A percentile compares a stretch with the other conserved stretches of the same genome.
Evolutionary conservation across 768 basidiomycete species (phyloP).

Genomic region (Russula compacta): DNA sequence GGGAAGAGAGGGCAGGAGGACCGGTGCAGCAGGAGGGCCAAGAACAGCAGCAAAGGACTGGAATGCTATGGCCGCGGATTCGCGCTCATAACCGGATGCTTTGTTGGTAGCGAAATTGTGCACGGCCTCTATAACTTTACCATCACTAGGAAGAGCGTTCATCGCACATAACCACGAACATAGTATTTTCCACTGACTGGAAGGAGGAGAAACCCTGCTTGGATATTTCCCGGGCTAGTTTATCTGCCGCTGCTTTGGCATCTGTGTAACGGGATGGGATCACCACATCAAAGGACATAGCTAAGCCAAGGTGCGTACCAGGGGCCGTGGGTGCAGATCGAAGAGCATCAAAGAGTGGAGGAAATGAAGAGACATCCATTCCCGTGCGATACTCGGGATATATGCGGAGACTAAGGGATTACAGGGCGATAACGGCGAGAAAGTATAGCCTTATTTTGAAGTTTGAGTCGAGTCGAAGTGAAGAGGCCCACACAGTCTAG

Average conservation of each 20-base stretch:
- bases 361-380: slow-evolving; percentile 35
- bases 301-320: slow-evolving; percentile 23
- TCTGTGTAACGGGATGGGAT: slow-evolving; percentile 35
- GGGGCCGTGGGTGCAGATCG: slow-evolving; percentile 32
- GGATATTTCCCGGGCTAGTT: slow-evolving; percentile 60
- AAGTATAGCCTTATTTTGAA: background rate
- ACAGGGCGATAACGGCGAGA: background rate
- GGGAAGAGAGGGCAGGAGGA: slow-evolving; percentile 70
- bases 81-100: slow-evolving; percentile 82
- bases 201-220: slow-evolving; percentile 56
- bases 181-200: slow-evolving; percentile 34
- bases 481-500: slow-evolving; percentile 3
- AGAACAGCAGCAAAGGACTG: slow-evolving; percentile 63
- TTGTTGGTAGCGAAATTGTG: slow-evolving; percentile 69
- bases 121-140: slow-evolving; percentile 51
- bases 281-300: background rate
- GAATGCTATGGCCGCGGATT: slow-evolving; percentile 76
- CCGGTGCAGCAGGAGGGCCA: slow-evolving; percentile 61
- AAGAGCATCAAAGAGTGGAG: slow-evolving; percentile 36
- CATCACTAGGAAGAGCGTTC: slow-evolving; percentile 38
- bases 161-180: slow-evolving; percentile 15
- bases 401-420: slow-evolving; percentile 36
- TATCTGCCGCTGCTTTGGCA: slow-evolving; percentile 78
- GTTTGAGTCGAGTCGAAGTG: background rate
- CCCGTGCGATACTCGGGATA: slow-evolving; percentile 38